These are phyloP conservation scores for Dalbergia oliveri DNA, from an alignment of 306 rosid species.

Conservation along the genomic window DNA sequence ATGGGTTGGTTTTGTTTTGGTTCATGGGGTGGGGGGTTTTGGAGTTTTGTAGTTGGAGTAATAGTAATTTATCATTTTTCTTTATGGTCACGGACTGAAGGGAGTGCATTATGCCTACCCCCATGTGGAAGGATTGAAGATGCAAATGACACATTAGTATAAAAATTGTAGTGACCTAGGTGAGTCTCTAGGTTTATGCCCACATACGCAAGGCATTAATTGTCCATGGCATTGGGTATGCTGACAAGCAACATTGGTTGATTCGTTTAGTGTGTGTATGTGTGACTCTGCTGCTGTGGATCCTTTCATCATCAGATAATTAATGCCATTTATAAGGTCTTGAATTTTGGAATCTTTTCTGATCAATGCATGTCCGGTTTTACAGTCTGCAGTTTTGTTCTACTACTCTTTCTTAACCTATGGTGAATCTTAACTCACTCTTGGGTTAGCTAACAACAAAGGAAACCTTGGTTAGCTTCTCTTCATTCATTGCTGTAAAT, in stretches of 20 bases:
- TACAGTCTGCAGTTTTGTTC: background rate
- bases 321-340: slow-evolving; percentile 45
- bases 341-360: slow-evolving; percentile 38
- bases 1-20: background rate
- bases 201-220: slow-evolving; percentile 51
- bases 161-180: slow-evolving; percentile 4
- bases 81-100: slow-evolving; percentile 31
- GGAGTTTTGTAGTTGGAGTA: background rate
- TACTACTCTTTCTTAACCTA: background rate
- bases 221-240: slow-evolving; percentile 26
- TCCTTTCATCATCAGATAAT: slow-evolving; percentile 43
- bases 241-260: slow-evolving; percentile 38
- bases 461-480: no score
- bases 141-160: background rate
- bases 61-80: background rate
- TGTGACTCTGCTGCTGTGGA: slow-evolving; percentile 1
- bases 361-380: background rate
- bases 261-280: background rate
- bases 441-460: background rate
- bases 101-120: no score
- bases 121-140: slow-evolving; percentile 46
- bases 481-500: no score
- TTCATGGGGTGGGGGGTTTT: background rate
- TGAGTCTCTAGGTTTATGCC: slow-evolving; percentile 33
- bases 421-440: background rate